Conservation (phyloP, 345 rosid species). For the Citrus sinensis region DNA sequence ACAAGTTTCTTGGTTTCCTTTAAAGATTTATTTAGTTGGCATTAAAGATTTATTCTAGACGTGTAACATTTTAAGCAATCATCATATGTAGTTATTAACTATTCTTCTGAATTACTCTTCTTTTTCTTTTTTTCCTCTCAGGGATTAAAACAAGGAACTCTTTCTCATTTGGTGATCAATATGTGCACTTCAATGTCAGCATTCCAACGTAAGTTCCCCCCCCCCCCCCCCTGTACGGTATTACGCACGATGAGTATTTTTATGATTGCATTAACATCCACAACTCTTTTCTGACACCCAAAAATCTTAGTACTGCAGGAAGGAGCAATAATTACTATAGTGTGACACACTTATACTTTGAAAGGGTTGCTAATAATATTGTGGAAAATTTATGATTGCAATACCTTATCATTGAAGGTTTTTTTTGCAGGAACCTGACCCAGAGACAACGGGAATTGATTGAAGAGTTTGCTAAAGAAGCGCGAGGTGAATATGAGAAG, state of each 20-base stretch:
- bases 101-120: not conserved
- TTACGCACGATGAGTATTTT: not conserved
- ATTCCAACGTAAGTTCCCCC: conserved; percentile 68
- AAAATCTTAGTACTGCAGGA: not conserved
- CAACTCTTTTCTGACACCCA: no score
- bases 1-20: not conserved
- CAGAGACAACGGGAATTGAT: conserved; percentile 84
- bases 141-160: conserved; percentile 86
- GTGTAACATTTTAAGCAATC: not conserved
- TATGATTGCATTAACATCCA: not conserved
- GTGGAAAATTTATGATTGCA: not conserved
- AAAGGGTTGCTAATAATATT: no score
- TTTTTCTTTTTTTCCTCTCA: conserved; percentile 16
- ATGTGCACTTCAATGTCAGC: conserved; percentile 88
- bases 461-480: conserved; percentile 91
- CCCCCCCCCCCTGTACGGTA: not conserved
- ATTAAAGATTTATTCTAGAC: not conserved
- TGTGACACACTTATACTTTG: not conserved
- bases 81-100: not conserved
- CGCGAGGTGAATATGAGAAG: conserved; percentile 65
- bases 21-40: not conserved
- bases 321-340: not conserved
- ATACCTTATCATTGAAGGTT: not conserved
- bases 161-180: conserved; percentile 75
- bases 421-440: conserved; percentile 58